Percentiles rank a stretch among this genome's conserved stretches.
Evolutionary conservation across 129 eudicot species (phyloP).

Genomic region (Dittrichia graveolens): DNA sequence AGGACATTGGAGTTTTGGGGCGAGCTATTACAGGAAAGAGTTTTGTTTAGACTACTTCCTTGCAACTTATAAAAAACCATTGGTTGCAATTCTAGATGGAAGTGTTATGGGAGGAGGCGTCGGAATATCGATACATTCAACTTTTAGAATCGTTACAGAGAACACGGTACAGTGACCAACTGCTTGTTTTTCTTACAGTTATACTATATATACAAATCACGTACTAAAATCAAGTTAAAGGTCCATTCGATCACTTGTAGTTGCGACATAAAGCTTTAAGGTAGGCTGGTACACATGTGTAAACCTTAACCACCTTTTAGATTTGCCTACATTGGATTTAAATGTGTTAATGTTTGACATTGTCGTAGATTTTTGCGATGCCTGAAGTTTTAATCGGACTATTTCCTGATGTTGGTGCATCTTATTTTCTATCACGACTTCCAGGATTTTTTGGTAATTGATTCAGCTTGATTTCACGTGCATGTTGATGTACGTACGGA

Average conservation of each 20-base stretch:
- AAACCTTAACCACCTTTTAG: too few relatives aligned
- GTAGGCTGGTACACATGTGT: too few relatives aligned
- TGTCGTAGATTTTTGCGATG: slow-evolving; percentile 52
- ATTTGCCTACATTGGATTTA: background rate
- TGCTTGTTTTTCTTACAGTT: background rate
- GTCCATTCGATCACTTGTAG: too few relatives aligned
- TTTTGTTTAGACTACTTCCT: slow-evolving; percentile 45
- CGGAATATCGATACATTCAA: slow-evolving; percentile 53
- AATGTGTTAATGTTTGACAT: background rate
- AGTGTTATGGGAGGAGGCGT: slow-evolving; percentile 68
- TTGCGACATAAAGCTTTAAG: too few relatives aligned
- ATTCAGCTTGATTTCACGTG: background rate
- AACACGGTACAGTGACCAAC: slow-evolving; percentile 43
- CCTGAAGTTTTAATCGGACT: slow-evolving; percentile 52
- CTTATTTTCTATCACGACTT: slow-evolving; percentile 52
- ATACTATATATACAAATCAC: too few relatives aligned
- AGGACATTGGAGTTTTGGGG: slow-evolving; percentile 56
- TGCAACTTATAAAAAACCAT: slow-evolving; percentile 51
- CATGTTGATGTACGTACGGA: too few relatives aligned
- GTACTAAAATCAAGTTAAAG: too few relatives aligned
- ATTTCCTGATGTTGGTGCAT: slow-evolving; percentile 58
- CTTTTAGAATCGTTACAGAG: slow-evolving; percentile 50
- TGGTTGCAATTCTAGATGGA: slow-evolving; percentile 45
- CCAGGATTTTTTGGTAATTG: slow-evolving; percentile 56
- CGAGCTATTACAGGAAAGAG: slow-evolving; percentile 41